Evolutionary conservation across 805 yeast genomes (phyloP).

Genomic region (Yarrowia sp.): DNA sequence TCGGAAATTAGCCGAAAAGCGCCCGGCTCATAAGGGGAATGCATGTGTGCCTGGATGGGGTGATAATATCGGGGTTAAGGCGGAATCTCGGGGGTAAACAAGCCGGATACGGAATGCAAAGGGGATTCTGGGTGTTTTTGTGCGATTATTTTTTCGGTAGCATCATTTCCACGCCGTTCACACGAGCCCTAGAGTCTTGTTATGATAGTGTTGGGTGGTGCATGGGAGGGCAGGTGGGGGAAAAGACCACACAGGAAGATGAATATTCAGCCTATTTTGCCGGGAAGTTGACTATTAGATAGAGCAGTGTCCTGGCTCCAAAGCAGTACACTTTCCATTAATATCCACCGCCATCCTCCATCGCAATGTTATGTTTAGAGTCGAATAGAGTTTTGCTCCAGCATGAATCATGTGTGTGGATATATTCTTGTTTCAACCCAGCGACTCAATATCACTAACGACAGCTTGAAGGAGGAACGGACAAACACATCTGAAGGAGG

Average conservation of each 20-base stretch:
- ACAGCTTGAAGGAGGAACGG: slow-evolving; percentile 15
- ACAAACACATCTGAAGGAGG: neutral
- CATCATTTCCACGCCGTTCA: neutral
- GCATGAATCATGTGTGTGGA: slow-evolving; percentile 24
- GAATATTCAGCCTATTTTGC: neutral
- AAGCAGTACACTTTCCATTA: too few species aligned
- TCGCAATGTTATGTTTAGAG: neutral
- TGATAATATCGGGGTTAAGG: neutral
- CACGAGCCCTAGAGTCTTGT: neutral
- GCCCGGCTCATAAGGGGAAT: neutral
- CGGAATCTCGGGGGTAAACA: neutral
- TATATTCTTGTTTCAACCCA: slow-evolving; percentile 20
- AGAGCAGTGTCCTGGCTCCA: neutral
- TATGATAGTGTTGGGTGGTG: slow-evolving; percentile 10
- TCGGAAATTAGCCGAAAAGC: too few species aligned
- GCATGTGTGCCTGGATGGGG: slow-evolving; percentile 8
- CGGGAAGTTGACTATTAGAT: neutral
- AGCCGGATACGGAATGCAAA: neutral
- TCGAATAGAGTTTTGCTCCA: neutral
- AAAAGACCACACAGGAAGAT: neutral
- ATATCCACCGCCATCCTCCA: neutral
- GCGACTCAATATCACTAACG: neutral
- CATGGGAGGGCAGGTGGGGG: neutral
- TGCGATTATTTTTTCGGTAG: neutral
- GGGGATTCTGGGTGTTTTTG: neutral